These are phyloP conservation scores for Boletus reticulatus DNA, from an alignment of 768 basidiomycete species.

Conservation along the genomic window DNA sequence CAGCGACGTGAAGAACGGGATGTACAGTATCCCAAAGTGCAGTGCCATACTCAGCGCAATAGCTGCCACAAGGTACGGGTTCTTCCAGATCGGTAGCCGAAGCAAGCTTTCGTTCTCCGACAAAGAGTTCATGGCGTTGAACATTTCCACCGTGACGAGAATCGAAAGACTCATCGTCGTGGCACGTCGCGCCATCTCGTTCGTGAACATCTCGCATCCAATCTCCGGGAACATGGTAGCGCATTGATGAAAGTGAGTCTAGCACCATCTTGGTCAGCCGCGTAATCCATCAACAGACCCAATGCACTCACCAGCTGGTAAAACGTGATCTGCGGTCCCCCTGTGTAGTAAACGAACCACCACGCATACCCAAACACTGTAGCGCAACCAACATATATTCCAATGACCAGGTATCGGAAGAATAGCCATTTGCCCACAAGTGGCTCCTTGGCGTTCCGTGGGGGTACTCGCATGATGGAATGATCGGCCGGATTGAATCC, in stretches of 20 bases:
- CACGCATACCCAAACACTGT: conserved; percentile 98
- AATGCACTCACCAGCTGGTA: conserved; percentile 77
- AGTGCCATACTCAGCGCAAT: conserved; percentile 89
- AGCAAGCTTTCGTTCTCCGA: conserved; percentile 96
- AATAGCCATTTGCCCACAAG: conserved; percentile 93
- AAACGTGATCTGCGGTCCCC: conserved; percentile 92
- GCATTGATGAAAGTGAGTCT: conserved; percentile 98
- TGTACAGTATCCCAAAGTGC: conserved; percentile 94
- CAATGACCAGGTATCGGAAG: conserved; percentile 93
- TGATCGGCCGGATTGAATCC: conserved; percentile 98
- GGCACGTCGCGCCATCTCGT: conserved; percentile 79
- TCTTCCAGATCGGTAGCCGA: conserved; percentile 89
- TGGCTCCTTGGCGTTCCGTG: conserved; percentile 86
- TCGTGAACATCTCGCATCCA: conserved; percentile 95
- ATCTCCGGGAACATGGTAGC: conserved; percentile 78
- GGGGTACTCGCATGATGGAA: conserved; percentile 94
- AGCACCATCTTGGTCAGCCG: conserved; percentile 1
- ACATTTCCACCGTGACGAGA: conserved; percentile 95
- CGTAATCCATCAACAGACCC: neutral
- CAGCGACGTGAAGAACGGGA: conserved; percentile 89
- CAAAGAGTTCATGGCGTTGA: conserved; percentile 97
- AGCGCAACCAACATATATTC: conserved; percentile 89
- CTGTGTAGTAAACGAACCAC: conserved; percentile 95
- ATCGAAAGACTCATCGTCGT: conserved; percentile 97
- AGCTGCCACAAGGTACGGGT: conserved; percentile 87